Base-by-base conservation (phyloP, 2,329 filamentous ascomycete species). In the Chaetomiaceae sp. region DNA sequence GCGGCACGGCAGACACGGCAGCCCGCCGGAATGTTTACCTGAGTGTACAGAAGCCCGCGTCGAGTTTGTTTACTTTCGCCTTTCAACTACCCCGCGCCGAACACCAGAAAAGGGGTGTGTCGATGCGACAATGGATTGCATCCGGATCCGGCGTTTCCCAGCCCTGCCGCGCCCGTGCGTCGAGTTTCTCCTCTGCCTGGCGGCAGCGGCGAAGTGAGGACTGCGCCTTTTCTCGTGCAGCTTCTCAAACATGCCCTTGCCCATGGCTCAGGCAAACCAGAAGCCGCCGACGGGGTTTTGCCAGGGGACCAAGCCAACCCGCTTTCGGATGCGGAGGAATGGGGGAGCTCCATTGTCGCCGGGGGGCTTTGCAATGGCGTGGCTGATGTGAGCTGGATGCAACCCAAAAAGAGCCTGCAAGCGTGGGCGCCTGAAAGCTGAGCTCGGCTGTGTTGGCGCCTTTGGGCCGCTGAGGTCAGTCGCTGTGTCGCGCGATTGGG, bases 61-160 rank as follows among this genome's bases (percentile, higher is more conserved):
- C 17, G 47, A 39, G 25, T 53, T 60, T 61, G 54, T 61, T 63
- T 60, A 59, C 59, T 59, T 33, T n/a, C n/a, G n/a, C n/a, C n/a
- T n/a, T n/a, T n/a, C n/a, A n/a, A n/a, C n/a, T 58, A 48, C 51
- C 47, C 51, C 52, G 54, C 55, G 39, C 31, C 45, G 19, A 39
- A 20, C 46, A 29, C 15, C 15, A 42, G 5, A 12, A 22, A 20
- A n/a, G 25, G 22, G 25, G 14, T 43, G 40, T 31, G 40, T 38
- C 40, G n/a, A 38, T 51, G 48, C 40, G 33, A 31, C 40, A 44
- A 11, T n/a, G 36, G 23, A 34, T 46, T 31, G 40, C 37, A 43
- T 22, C 12, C 43, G 43, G 25, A n/a, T 46, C 39, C n/a, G 39
- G 34, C 17, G 25, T 37, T 50, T 40, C 47, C 23, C 3, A 39